These are phyloP conservation scores for Sisymbrium irio DNA, from an alignment of 345 rosid species.

Conservation along the genomic window DNA sequence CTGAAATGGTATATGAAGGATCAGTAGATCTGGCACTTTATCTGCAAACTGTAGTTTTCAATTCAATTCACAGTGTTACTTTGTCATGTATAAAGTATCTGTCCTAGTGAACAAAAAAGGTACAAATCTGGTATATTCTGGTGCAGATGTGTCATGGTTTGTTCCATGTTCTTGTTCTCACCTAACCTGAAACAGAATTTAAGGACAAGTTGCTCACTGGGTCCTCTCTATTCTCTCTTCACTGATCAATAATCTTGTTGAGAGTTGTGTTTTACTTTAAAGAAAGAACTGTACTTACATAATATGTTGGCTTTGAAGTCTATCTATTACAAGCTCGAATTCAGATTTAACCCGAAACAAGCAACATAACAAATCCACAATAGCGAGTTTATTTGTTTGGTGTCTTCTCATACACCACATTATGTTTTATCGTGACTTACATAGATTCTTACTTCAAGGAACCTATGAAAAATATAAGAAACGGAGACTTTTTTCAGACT, in stretches of 20 bases:
- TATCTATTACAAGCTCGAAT: background rate
- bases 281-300: constrained; percentile 1
- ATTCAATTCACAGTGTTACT: background rate
- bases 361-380: background rate
- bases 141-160: constrained; percentile 20
- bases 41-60: constrained; percentile 13
- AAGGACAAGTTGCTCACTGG: constrained; percentile 9
- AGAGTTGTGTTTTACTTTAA: background rate
- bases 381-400: background rate
- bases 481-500: background rate
- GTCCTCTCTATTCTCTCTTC: constrained; percentile 2
- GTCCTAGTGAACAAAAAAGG: background rate
- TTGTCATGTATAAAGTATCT: constrained; percentile 1
- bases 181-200: constrained; percentile 32
- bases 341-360: background rate
- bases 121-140: constrained; percentile 25
- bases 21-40: background rate
- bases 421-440: constrained; percentile 14
- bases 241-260: background rate
- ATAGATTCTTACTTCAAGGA: constrained; percentile 15
- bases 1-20: background rate
- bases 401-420: background rate
- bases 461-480: constrained; percentile 1
- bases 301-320: background rate
- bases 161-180: constrained; percentile 29